Evolutionary conservation across 331 rosid species (phyloP).

Genomic region (Spiraea crenata): DNA sequence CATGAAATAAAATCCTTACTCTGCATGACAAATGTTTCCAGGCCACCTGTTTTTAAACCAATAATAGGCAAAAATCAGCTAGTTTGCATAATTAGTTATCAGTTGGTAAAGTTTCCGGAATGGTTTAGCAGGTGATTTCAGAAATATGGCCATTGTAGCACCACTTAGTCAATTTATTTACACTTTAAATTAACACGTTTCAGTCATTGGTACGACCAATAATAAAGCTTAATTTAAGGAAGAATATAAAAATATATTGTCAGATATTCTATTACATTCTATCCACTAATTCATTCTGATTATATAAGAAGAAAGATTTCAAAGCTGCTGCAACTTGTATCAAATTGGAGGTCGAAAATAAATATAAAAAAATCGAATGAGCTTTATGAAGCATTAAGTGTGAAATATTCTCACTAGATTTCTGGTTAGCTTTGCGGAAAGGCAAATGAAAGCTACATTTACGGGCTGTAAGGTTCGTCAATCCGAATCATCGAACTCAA

Average conservation of each 20-base stretch:
- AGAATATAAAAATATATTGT: background rate
- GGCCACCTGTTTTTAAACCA: too few species aligned
- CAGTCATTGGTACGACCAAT: background rate
- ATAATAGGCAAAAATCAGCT: too few species aligned
- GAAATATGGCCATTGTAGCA: too few species aligned
- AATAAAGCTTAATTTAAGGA: background rate
- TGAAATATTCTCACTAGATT: slow-evolving; percentile 43
- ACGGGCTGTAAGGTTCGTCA: slow-evolving; percentile 54
- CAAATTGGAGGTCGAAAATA: slow-evolving; percentile 22
- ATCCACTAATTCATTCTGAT: slow-evolving; percentile 31
- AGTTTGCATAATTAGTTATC: too few species aligned
- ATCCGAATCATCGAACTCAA: slow-evolving; percentile 35
- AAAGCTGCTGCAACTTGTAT: slow-evolving; percentile 46
- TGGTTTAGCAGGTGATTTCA: too few species aligned
- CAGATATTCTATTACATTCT: slow-evolving; percentile 38
- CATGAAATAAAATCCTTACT: background rate
- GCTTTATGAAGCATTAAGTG: slow-evolving; percentile 34
- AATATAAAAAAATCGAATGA: slow-evolving; percentile 27
- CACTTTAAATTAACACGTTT: too few species aligned
- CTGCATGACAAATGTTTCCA: too few species aligned
- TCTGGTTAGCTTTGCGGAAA: slow-evolving; percentile 50
- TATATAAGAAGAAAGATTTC: slow-evolving; percentile 12
- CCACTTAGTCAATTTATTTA: too few species aligned
- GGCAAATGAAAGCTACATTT: slow-evolving; percentile 51
- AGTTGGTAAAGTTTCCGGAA: too few species aligned